phyloP scores from a whole-genome alignment of 768 basidiomycete genomes.

The Macrolepiota dolichaula region DNA sequence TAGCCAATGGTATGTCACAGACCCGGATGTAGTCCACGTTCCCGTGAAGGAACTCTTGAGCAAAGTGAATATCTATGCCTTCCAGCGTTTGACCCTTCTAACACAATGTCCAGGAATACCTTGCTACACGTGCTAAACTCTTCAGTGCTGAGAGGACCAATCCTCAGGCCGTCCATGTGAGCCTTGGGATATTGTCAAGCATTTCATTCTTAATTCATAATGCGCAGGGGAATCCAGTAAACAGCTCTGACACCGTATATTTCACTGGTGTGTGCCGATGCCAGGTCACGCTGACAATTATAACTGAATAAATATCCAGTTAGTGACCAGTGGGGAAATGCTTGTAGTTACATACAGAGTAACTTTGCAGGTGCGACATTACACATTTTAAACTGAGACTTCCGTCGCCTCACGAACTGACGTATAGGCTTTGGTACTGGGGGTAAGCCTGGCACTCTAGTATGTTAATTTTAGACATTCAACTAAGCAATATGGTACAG shows the following conservation, averaged over 20 bases:
- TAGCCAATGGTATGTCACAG: slow-evolving; percentile 87
- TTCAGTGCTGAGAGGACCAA: slow-evolving; percentile 70
- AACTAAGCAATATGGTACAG: slow-evolving; percentile 31
- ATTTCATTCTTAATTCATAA: slow-evolving; percentile 10
- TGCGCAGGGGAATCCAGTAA: slow-evolving; percentile 70
- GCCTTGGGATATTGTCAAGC: slow-evolving; percentile 15
- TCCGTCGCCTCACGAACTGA: not conserved
- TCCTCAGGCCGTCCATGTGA: slow-evolving; percentile 63
- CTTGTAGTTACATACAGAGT: slow-evolving; percentile 86
- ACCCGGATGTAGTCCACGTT: slow-evolving; percentile 74
- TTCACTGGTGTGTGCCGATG: slow-evolving; percentile 60
- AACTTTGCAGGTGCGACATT: slow-evolving; percentile 71
- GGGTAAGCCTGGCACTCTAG: slow-evolving; percentile 37
- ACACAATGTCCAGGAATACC: slow-evolving; percentile 61
- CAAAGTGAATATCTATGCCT: slow-evolving; percentile 47
- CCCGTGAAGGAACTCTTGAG: slow-evolving; percentile 83
- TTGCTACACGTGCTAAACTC: slow-evolving; percentile 72
- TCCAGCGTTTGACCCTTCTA: not conserved
- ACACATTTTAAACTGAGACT: not conserved
- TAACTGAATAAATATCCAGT: slow-evolving; percentile 35
- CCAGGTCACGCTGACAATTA: not conserved
- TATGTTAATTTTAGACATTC: not conserved
- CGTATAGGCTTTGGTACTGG: slow-evolving; percentile 78
- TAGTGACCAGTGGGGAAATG: slow-evolving; percentile 85
- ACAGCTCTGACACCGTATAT: slow-evolving; percentile 92